Evolutionary conservation across 768 basidiomycete species (phyloP), one percentile per base, ranked within the genome.

Genomic region (Coprinellus micaceus): DNA sequence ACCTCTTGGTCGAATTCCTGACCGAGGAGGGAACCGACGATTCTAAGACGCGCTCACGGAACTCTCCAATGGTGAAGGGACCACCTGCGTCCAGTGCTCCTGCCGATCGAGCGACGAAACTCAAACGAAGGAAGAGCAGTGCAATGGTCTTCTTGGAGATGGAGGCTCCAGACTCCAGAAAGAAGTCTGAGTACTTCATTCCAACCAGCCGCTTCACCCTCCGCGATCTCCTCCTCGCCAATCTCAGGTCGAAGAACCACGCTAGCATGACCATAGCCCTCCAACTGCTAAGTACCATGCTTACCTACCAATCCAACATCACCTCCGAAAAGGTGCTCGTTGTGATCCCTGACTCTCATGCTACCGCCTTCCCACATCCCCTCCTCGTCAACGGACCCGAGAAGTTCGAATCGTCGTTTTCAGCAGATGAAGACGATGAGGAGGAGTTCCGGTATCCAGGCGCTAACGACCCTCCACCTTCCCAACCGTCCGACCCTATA

Each of bases 91-190:
- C 67, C 26, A 62, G 54, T 24, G 57, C 63, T 21, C 30, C 53
- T 1, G 60, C 67, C 13, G 76, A 78, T 59, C 78, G 71, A 52
- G 71, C 76, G 22, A 70, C 66, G 41, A 86, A 81, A 63, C 67
- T 77, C 28, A 75, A 79, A 52, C 75, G 83, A 45, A 79, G 89
- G 55, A 91, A 91, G 69, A 95, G 92, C 61, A 92, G 88, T 48
- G 94, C 93, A 1, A 92, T 96, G 89, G 74, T 82, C n/a, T 74
- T 94, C n/a, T 73, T 97, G 51, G 89, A 94, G 66, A 84, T 90
- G 78, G 86, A 92, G 66, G 86, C 85, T 1, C 88, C 89, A 1
- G 83, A 83, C 13, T 83, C 89, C 15, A 77, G 82, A 54, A 82
- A 79, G 57, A 84, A 77, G 52, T 84, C 90, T 0, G 86, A 85